Evolutionary conservation across 495 filamentous ascomycete species (phyloP).

Genomic region (Penicillium fimorum): DNA sequence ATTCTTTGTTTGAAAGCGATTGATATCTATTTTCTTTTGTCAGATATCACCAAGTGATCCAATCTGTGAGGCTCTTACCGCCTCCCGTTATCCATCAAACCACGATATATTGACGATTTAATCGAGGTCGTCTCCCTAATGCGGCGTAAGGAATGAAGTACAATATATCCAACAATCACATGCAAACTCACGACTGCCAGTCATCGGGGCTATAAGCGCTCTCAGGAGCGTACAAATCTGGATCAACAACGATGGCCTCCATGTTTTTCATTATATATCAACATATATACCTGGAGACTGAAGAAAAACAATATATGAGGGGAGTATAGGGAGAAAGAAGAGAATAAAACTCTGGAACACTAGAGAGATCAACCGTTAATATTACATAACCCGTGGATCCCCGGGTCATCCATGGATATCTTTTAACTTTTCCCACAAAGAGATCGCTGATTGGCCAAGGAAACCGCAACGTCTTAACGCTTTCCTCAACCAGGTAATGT

Average conservation of each 20-base stretch:
- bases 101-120: slow-evolving; percentile 21
- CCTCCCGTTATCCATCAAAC: slow-evolving; percentile 22
- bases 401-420: too few species aligned
- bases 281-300: too few species aligned
- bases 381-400: neutral
- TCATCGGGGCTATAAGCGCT: slow-evolving; percentile 14
- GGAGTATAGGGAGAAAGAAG: neutral
- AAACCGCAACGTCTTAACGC: neutral
- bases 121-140: slow-evolving; percentile 21
- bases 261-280: neutral
- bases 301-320: neutral
- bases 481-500: too few species aligned
- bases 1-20: slow-evolving; percentile 19
- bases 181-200: slow-evolving; percentile 22
- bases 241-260: slow-evolving; percentile 9
- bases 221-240: slow-evolving; percentile 15
- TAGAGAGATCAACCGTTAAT: neutral
- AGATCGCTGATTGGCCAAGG: neutral
- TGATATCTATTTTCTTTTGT: slow-evolving; percentile 15
- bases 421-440: too few species aligned
- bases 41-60: neutral
- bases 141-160: neutral
- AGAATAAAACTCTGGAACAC: too few species aligned
- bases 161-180: neutral
- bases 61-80: slow-evolving; percentile 12